Evolutionary conservation across 371 early-diverging fungal genomes (phyloP), one percentile per base, ranked within the genome.

Genomic region (Saksenaea vasiformis): DNA sequence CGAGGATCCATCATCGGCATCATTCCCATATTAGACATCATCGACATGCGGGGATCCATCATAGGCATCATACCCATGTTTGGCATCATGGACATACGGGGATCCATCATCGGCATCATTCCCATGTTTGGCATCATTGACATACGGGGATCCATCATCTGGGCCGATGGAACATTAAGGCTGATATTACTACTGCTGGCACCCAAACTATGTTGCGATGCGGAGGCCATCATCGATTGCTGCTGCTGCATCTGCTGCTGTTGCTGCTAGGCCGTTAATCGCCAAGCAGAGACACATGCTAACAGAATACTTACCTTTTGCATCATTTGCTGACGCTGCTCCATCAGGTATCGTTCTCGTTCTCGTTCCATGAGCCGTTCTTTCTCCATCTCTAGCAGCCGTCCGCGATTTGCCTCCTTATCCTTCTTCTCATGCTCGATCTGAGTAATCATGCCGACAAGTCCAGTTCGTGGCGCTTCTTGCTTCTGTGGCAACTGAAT

Each of bases 1-100:
- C 72, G 71, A 11, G 78, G 74, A 63, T 78, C 73, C 74, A 78
- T 70, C 73, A 72, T 74, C 1, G 62, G 64, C 72, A 77, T 68
- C 72, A 72, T 66, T 4, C 22, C 27, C 60, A 58, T 60, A 14
- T 17, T 44, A 24, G 17, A 14, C 61, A 61, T 60, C 66, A 65
- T 65, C 24, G 35, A 14, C 47, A 62, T 55, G 19, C 64, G 57
- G 19, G 61, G 67, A 57, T 66, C 59, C 62, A 62, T 62, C 62
- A 59, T 60, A 1, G 67, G 43, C 60, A 51, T 61, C 51, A 47
- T 47, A 22, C 60, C 60, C 61, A 61, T 61, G 7, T 17, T 17
- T 8, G 57, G 57, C 66, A 66, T 66, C 61, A 66, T 68, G 5
- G 53, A 41, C 66, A 72, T 63, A 17, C 73, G 67, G 22, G 77